Percentiles rank a stretch among this genome's conserved stretches.
These are phyloP conservation scores for Exophiala aquamarina DNA, from an alignment of 2,329 filamentous ascomycete genomes.

Conservation along the genomic window DNA sequence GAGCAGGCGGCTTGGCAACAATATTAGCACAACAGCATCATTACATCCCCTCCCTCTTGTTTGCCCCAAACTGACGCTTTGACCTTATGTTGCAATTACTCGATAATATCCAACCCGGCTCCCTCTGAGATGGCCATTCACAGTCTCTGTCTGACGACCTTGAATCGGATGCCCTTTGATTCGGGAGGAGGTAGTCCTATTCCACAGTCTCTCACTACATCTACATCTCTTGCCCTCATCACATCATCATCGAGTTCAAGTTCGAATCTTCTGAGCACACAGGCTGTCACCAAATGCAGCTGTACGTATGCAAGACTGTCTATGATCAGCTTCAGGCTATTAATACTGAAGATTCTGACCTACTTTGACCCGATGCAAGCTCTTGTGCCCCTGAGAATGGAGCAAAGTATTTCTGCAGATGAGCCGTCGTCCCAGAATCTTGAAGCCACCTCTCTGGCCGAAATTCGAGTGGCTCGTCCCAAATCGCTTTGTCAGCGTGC, in stretches of 20 bases:
- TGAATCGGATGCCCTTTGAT: conserved; percentile 8
- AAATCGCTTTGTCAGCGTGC: not conserved
- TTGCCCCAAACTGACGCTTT: too few species aligned
- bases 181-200: conserved; percentile 11
- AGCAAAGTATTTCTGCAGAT: conserved; percentile 5
- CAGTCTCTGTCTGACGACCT: too few species aligned
- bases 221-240: conserved; percentile 9
- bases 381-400: conserved; percentile 7
- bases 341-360: not conserved
- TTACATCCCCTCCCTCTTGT: too few species aligned
- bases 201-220: conserved; percentile 14
- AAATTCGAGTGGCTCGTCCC: conserved; percentile 1
- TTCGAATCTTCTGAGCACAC: conserved; percentile 16
- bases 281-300: conserved; percentile 15
- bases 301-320: conserved; percentile 17
- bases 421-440: too few species aligned
- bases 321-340: not conserved
- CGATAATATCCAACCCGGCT: too few species aligned
- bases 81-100: too few species aligned
- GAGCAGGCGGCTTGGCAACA: too few species aligned
- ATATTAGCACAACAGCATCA: too few species aligned
- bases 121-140: too few species aligned
- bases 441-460: conserved; percentile 8
- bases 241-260: conserved; percentile 16
- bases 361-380: conserved; percentile 9